Percentiles rank a stretch among this genome's conserved stretches.
phyloP scores from a whole-genome alignment of 495 filamentous ascomycete species.

The Terfezia claveryi region DNA sequence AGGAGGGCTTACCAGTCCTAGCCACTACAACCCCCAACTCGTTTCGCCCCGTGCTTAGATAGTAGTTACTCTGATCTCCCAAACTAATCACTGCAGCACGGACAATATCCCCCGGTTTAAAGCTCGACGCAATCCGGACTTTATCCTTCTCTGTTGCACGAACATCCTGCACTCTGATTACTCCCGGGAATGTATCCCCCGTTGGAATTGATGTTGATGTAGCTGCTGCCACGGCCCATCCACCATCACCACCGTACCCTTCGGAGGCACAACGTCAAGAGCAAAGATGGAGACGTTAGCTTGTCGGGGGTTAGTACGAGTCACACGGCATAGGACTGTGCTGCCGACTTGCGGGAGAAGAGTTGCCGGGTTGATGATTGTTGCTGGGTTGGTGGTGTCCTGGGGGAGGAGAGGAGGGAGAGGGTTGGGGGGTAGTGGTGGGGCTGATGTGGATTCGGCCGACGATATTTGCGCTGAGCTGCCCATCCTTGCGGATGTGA shows the following conservation, averaged over 20 bases:
- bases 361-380: constrained; percentile 5
- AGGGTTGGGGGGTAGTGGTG: constrained; percentile 16
- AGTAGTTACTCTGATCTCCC: constrained; percentile 86
- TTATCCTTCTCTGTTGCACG: constrained; percentile 88
- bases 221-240: constrained; percentile 24
- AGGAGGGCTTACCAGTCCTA: constrained; percentile 28
- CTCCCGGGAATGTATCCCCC: constrained; percentile 29
- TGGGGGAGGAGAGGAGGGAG: constrained; percentile 23
- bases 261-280: constrained; percentile 39
- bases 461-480: constrained; percentile 51
- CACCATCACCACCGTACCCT: constrained; percentile 40
- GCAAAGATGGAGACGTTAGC: constrained; percentile 65
- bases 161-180: constrained; percentile 64
- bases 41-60: constrained; percentile 61
- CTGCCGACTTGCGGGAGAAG: constrained; percentile 58
- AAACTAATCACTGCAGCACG: constrained; percentile 65
- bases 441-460: constrained; percentile 34
- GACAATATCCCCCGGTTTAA: constrained; percentile 83
- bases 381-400: background rate
- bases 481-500: constrained; percentile 45
- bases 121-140: constrained; percentile 74
- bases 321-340: constrained; percentile 62
- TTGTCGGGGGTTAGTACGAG: constrained; percentile 59
- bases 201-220: constrained; percentile 24
- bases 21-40: constrained; percentile 90